Percentiles rank a stretch among this genome's conserved stretches.
These are phyloP conservation scores for Prunus mongolica DNA, from an alignment of 306 rosid species.

Conservation along the genomic window DNA sequence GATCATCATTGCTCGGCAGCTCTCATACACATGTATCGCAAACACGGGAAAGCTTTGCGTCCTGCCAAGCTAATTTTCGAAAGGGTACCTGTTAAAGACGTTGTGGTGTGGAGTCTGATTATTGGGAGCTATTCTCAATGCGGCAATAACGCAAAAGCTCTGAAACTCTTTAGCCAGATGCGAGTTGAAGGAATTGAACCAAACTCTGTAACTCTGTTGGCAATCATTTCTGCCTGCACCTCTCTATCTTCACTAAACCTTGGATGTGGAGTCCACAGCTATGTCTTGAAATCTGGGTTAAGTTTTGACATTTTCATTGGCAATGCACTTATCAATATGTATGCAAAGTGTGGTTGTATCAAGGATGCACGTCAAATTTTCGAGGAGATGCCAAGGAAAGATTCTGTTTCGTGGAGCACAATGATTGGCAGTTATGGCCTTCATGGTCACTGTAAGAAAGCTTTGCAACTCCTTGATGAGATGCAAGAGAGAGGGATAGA, in stretches of 20 bases:
- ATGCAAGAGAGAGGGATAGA: conserved; percentile 48
- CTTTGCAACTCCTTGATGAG: conserved; percentile 45
- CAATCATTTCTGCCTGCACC: conserved; percentile 53
- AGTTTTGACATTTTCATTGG: conserved; percentile 37
- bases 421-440: conserved; percentile 51
- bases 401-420: conserved; percentile 58
- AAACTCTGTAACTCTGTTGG: conserved; percentile 53
- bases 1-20: conserved; percentile 53
- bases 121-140: conserved; percentile 51
- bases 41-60: conserved; percentile 32
- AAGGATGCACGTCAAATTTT: conserved; percentile 37
- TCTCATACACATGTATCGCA: conserved; percentile 51
- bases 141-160: conserved; percentile 39
- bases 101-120: conserved; percentile 63
- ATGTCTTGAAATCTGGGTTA: conserved; percentile 44
- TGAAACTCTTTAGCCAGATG: conserved; percentile 54
- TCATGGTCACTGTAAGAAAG: conserved; percentile 58
- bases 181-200: conserved; percentile 44
- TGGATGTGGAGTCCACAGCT: conserved; percentile 45
- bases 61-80: conserved; percentile 44
- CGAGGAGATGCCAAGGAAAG: conserved; percentile 46
- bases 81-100: conserved; percentile 45
- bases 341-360: conserved; percentile 62
- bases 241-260: conserved; percentile 36
- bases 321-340: conserved; percentile 63